Evolutionary conservation across 2,329 filamentous ascomycete species (phyloP), one percentile per base, ranked within the genome.

Genomic region (Colletotrichum chrysophilum): DNA sequence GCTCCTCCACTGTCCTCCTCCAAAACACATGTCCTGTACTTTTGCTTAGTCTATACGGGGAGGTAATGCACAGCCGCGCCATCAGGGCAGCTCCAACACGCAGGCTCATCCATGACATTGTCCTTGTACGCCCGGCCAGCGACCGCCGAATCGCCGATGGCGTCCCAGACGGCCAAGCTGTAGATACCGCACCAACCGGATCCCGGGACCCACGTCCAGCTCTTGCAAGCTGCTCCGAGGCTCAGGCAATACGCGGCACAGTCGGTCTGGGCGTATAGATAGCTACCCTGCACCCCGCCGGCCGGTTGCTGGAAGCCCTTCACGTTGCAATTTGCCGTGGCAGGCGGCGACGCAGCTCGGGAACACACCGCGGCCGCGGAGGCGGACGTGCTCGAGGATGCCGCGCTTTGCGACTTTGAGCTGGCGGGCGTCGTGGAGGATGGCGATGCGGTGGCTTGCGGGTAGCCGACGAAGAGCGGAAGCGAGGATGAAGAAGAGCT

Each of bases 61-160:
- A 74, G 13, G 21, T 48, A 58, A 16, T 18, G 66, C n/a, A 65
- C 58, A 5, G 26, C 6, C 28, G 60, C 61, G 7, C 60, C 48
- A 4, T 32, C 52, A 5, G 68, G 61, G 14, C 68, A 75, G 26
- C 7, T n/a, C 43, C 69, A 75, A 9, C 72, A 74, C 2, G 43
- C 67, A 13, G 66, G 67, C 48, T 66, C 67, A 5, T 71, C 60
- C 21, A 74, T 64, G 7, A 48, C 58, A 18, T 71, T 38, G 30
- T 74, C 71, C 48, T 52, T 65, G 38, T 65, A 65, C 58, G 66
- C 38, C 43, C 66, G 56, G 21, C 66, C 58, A 14, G 66, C 71
- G 6, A 74, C 48, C 28, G 71, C 71, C 18, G 61, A 55, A 43
- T 74, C 71, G 30, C 71, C 66, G 21, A 74, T 64, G 38, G 71